Evolutionary conservation across 2,329 filamentous ascomycete genomes (phyloP).

Genomic region (Fusarium albidum): DNA sequence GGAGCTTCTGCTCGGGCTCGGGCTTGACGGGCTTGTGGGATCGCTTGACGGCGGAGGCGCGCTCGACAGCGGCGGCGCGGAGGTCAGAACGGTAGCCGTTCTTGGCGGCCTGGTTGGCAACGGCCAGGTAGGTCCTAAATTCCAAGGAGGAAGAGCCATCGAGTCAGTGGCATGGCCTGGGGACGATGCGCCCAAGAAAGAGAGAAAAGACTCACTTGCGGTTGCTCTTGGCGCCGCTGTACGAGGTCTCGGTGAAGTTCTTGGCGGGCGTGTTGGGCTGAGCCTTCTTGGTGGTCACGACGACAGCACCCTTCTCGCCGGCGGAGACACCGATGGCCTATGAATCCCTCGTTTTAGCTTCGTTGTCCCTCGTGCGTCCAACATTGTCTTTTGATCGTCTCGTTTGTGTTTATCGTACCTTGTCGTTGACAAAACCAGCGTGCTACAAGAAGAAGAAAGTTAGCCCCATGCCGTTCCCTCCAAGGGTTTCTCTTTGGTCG

Average conservation of each 20-base stretch:
- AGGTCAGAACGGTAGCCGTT: constrained; percentile 85
- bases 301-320: constrained; percentile 80
- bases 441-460: constrained; percentile 64
- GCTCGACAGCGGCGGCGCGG: constrained; percentile 80
- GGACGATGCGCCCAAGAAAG: neutral
- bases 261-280: constrained; percentile 76
- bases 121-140: constrained; percentile 82
- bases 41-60: constrained; percentile 84
- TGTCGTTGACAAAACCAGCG: constrained; percentile 91
- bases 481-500: neutral
- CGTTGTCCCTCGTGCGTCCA: constrained; percentile 20
- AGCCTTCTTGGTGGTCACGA: constrained; percentile 85
- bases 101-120: constrained; percentile 85
- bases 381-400: constrained; percentile 19
- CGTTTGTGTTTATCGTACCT: constrained; percentile 65
- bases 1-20: constrained; percentile 74
- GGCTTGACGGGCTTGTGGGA: constrained; percentile 84
- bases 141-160: constrained; percentile 26
- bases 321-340: constrained; percentile 84
- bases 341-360: constrained; percentile 37
- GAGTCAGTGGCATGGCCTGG: constrained; percentile 23
- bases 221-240: constrained; percentile 75
- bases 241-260: constrained; percentile 70
- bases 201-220: constrained; percentile 73
- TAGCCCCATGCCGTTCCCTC: constrained; percentile 41